Base-by-base conservation (phyloP, 306 rosid species). In the Pueraria montana region DNA sequence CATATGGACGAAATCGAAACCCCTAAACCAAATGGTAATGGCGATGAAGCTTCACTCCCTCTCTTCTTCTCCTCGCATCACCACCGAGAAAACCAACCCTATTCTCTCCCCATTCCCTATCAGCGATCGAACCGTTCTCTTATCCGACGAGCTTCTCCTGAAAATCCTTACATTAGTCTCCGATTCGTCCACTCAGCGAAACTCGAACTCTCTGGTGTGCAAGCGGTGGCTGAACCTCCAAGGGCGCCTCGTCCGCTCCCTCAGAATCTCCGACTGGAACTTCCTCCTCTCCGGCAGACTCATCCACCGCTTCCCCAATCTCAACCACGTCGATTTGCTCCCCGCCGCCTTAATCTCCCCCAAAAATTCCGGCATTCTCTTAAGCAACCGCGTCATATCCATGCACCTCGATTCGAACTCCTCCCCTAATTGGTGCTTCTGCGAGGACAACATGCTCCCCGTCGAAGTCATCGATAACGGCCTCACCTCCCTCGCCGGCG, bases 161-260 rank as follows among this genome's bases (percentile, higher is more conserved):
- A 78, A 58, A 30, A 90, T 96, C 82, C 96, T 96, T 50, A 16
- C 89, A 4, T 83, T 80, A 72, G 82, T 94, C 13, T 94, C 98
- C 0, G 89, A 78, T 71, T 86, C 88, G 5, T 49, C 2, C 13
- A 0, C 32, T 9, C 96, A 92, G 78, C 84, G 91, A 42, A 89
- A 91, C 76, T 56, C 87, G 5, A 92, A 85, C 67, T 86, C 88
- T 2, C 88, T 90, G 4, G 99, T 94, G 74, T 96, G 98, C 90
- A 93, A 91, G 82, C 97, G 99, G 11, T 96, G 99, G 99, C 90
- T 93, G 81, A 86, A 86, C 77, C 90, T 96, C 34, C 97, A 93
- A 45, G 97, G 94, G 16, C 88, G 97, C 0, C 90, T 96, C 4
- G 85, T 90, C 4, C 94, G 96, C 58, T 89, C 96, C 3, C 71